Conservation (phyloP, 768 basidiomycete species). For the Suillus variegatus region DNA sequence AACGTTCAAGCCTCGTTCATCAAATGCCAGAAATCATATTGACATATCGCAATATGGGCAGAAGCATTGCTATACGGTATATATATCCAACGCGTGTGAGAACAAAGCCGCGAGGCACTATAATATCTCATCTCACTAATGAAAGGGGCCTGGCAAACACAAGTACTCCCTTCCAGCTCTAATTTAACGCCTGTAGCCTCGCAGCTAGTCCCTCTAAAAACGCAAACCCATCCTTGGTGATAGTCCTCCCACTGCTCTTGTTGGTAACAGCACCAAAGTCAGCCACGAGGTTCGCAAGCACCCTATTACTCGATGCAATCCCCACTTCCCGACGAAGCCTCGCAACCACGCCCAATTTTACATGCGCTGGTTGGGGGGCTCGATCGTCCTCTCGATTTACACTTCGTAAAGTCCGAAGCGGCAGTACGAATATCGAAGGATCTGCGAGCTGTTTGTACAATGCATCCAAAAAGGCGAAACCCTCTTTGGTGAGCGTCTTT, state of each 20-base stretch:
- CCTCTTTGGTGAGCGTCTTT: conserved; percentile 67
- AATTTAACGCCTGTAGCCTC: conserved; percentile 41
- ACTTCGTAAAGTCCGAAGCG: conserved; percentile 47
- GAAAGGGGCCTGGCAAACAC: not conserved
- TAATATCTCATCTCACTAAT: not conserved
- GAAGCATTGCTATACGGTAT: not conserved
- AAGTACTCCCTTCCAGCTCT: not conserved
- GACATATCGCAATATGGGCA: not conserved
- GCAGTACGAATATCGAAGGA: conserved; percentile 57
- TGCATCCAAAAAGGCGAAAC: conserved; percentile 67
- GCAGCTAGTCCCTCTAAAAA: conserved; percentile 65
- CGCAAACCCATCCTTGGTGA: conserved; percentile 77
- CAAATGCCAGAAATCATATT: not conserved
- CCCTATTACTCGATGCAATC: conserved; percentile 50
- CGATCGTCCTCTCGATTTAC: conserved; percentile 40
- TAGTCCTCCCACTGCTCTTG: conserved; percentile 64
- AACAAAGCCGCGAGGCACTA: not conserved
- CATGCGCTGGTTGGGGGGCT: conserved; percentile 48
- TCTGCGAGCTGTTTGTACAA: conserved; percentile 71
- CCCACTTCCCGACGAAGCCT: conserved; percentile 56
- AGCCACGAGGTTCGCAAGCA: conserved; percentile 62
- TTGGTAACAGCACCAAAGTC: conserved; percentile 74
- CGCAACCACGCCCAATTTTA: conserved; percentile 62
- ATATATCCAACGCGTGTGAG: not conserved
- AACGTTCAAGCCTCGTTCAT: not conserved